Evolutionary conservation across 495 filamentous ascomycete genomes (phyloP), one percentile per base, ranked within the genome.

Genomic region (Penicillium malachiteum): DNA sequence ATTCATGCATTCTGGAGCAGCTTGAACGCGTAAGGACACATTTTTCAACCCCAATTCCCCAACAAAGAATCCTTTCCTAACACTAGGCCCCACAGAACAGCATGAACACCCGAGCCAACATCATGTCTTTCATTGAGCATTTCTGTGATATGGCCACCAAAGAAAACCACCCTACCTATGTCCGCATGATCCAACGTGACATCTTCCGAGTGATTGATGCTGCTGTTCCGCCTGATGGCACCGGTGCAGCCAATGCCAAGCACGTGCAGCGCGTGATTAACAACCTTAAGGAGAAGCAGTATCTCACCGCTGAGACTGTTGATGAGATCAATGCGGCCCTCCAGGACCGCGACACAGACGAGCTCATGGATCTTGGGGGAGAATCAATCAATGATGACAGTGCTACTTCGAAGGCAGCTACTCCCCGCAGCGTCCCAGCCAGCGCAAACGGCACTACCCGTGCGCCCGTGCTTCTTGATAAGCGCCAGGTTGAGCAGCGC

Each of bases 91-190:
- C n/a, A 3, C 26, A 93, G 83, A 95, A 89, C 63, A 90, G 87
- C 57, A 95, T 97, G 87, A 99, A 99, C 74, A 96, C 86, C 44
- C 80, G 93, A 42, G 95, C 96, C 32, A 99, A 99, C 65, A 96
- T 99, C 70, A 93, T 99, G 88, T 97, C 94, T 75, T 97, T 99
- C 77, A 86, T 97, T 66, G 93, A 97, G 68, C 87, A 91, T 57
- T 87, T 99, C 51, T 90, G 93, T 72, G 93, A 97, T 64, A 83
- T 91, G 78, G 87, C 90, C 13, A 78, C 82, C 14, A 84, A 84
- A 48, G 89, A 96, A 52, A 80, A 85, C 54, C 82, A 92, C 62
- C 66, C 75, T 14, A 84, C 89, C 26, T 97, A 92, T 66, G 83
- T 94, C 14, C 84, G 86, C 48, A 96, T 97, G 91, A 92, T 99